Evolutionary conservation across 1,284 basidiomycete genomes (phyloP).

Genomic region (Pseudomicrostroma phylloplanum): DNA sequence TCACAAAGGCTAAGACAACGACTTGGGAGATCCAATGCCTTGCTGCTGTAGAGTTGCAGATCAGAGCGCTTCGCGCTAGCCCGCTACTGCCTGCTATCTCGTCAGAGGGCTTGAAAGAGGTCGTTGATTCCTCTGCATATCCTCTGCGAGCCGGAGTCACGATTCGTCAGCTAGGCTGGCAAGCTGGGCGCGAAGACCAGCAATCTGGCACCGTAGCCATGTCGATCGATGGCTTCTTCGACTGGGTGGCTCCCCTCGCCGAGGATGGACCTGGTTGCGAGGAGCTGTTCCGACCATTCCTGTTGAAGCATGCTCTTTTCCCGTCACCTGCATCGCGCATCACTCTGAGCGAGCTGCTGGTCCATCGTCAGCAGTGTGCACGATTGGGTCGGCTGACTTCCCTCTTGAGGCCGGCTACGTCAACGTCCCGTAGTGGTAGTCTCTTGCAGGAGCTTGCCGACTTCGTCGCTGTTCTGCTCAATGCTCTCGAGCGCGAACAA

Average conservation of each 20-base stretch:
- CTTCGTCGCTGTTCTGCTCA: not conserved
- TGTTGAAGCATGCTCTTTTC: not conserved
- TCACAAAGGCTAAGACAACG: not conserved
- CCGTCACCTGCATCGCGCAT: not conserved
- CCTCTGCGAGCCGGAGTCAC: not conserved
- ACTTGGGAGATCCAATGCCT: not conserved
- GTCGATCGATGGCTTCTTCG: not conserved
- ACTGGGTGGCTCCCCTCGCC: not conserved
- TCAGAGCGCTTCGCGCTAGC: not conserved
- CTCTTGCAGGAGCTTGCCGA: not conserved
- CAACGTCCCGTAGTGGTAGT: not conserved
- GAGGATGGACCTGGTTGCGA: not conserved
- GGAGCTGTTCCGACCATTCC: not conserved
- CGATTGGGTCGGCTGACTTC: not conserved
- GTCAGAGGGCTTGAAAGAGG: not conserved
- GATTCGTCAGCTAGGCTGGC: not conserved
- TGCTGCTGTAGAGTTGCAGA: not conserved
- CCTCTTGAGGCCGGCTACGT: not conserved
- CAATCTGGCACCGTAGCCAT: not conserved
- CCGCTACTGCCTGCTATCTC: not conserved
- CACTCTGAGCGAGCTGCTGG: not conserved
- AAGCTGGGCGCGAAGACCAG: not conserved
- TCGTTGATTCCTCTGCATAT: not conserved
- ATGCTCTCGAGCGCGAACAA: too few relatives aligned
- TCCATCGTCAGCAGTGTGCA: not conserved